Evolutionary conservation across 2,329 filamentous ascomycete genomes (phyloP), one percentile per base, ranked within the genome.

Genomic region (Cytospora mali): DNA sequence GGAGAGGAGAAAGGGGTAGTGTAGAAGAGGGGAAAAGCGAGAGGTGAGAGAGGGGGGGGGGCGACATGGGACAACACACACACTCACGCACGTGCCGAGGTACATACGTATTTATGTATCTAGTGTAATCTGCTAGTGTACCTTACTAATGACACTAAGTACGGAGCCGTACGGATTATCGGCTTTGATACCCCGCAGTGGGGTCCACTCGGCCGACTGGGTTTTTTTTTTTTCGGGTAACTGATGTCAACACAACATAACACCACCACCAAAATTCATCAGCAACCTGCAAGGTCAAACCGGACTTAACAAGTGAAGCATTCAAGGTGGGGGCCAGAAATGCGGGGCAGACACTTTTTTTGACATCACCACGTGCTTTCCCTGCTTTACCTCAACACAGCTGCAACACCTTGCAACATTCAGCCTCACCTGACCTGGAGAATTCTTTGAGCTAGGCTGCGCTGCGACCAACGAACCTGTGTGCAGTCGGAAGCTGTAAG

Each of bases 271-370:
- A n/a, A n/a, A n/a, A n/a, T n/a, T n/a, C n/a, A n/a, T n/a, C n/a
- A n/a, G n/a, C n/a, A n/a, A n/a, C n/a, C n/a, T n/a, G n/a, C n/a
- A n/a, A n/a, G n/a, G n/a, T n/a, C n/a, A n/a, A 13, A 33, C 31
- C 31, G 31, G 31, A 9, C 9, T 33, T 2, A 33, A 13, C 13
- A n/a, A 6, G 14, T 18, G 13, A 39, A 18, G 35, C 16, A 10
- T 25, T 53, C 21, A 28, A 18, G 16, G 52, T 64, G 62, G 62
- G 62, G 62, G 33, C 57, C 56, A 11, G 31, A 64, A 64, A 42
- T 42, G 62, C 57, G 62, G 62, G 62, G 62, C 62, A 64, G 6
- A 13, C 18, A 5, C 9, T 39, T 28, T n/a, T 53, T 42, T 27
- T 55, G 42, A 23, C 55, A 11, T 29, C 50, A 52, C 50, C 46